A percentile compares a stretch with the other conserved stretches of the same genome.
These are phyloP conservation scores for Colletotrichum spaethianum DNA, from an alignment of 2,329 filamentous ascomycete genomes.

Conservation along the genomic window DNA sequence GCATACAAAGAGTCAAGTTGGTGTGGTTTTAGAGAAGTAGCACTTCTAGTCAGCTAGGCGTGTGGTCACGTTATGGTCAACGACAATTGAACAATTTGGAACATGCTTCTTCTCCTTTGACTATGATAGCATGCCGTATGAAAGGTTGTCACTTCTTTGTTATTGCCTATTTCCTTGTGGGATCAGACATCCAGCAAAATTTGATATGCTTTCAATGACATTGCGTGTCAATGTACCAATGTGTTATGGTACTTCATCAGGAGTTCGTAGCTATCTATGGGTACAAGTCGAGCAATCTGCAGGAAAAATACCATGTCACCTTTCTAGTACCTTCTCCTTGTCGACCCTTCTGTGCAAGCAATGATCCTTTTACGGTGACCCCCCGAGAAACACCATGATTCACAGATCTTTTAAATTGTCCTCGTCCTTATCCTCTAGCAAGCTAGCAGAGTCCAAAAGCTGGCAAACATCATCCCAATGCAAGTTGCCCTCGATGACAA, in stretches of 20 bases:
- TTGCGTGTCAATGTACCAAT: no score
- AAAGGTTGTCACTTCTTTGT: not conserved
- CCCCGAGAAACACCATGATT: not conserved
- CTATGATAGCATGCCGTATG: not conserved
- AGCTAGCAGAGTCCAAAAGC: not conserved
- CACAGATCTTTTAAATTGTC: no score
- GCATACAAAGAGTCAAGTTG: not conserved
- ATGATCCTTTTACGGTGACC: not conserved
- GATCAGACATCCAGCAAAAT: no score
- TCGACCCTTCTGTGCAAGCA: no score
- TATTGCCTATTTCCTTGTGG: not conserved
- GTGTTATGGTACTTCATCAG: not conserved
- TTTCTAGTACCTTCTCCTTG: not conserved
- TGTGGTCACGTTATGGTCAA: not conserved
- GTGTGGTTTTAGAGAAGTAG: not conserved
- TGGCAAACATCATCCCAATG: constrained; percentile 3
- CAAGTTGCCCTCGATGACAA: not conserved
- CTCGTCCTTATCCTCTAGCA: not conserved
- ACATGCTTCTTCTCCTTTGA: not conserved
- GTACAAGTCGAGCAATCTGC: not conserved
- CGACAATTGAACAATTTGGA: not conserved
- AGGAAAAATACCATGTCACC: not conserved
- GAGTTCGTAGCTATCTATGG: not conserved
- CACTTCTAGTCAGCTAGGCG: constrained; percentile 2
- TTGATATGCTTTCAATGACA: not conserved